A percentile compares a stretch with the other conserved stretches of the same genome.
Evolutionary conservation across 179 eudicot species (phyloP).

Genomic region (Spergularia azorica): DNA sequence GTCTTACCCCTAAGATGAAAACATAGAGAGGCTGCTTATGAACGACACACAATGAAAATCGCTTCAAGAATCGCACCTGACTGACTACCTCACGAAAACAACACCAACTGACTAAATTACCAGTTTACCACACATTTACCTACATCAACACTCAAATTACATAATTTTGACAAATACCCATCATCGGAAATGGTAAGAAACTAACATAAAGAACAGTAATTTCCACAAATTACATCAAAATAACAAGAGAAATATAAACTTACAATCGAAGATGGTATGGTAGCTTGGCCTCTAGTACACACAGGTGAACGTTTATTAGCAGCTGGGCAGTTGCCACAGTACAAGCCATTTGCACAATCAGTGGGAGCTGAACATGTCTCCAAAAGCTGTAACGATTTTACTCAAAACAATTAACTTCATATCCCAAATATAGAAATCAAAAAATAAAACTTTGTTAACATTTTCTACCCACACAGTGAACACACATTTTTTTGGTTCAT

Average conservation of each 20-base stretch:
- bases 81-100: too few species aligned
- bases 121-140: not conserved
- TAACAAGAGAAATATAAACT: not conserved
- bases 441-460: not conserved
- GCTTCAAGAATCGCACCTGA: too few species aligned
- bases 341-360: conserved; percentile 78
- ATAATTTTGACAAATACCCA: conserved; percentile 9
- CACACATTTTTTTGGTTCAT: too few species aligned
- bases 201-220: not conserved
- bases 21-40: too few species aligned
- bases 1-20: too few species aligned
- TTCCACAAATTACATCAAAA: not conserved
- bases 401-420: conserved; percentile 30
- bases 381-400: conserved; percentile 49
- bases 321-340: conserved; percentile 92
- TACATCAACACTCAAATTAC: not conserved
- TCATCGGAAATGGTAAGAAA: conserved; percentile 2
- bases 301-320: conserved; percentile 56
- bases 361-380: conserved; percentile 75
- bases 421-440: conserved; percentile 12
- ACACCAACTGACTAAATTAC: not conserved
- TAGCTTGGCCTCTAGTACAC: conserved; percentile 85
- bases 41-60: too few species aligned
- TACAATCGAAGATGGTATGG: conserved; percentile 58
- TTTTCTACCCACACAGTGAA: not conserved